Evolutionary conservation across 2,329 filamentous ascomycete genomes (phyloP).

Genomic region (Blastomyces percursus): DNA sequence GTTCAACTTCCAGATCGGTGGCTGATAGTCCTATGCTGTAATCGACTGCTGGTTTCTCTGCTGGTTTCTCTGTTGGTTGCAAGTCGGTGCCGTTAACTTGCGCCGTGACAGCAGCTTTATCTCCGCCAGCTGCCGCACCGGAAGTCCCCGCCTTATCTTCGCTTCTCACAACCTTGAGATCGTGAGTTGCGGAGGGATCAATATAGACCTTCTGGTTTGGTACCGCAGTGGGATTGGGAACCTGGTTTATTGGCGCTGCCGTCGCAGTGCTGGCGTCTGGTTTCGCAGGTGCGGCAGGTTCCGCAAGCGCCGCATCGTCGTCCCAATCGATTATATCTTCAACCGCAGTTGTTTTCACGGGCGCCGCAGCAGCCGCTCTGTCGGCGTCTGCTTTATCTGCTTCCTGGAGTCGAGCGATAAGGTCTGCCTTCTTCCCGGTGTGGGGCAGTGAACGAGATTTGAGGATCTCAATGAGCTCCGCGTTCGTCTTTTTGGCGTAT

Average conservation of each 20-base stretch:
- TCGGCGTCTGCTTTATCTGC: slow-evolving; percentile 35
- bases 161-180: slow-evolving; percentile 28
- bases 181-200: slow-evolving; percentile 30
- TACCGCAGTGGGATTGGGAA: slow-evolving; percentile 30
- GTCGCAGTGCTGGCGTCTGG: slow-evolving; percentile 23
- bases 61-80: slow-evolving; percentile 17
- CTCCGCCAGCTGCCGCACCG: slow-evolving; percentile 4
- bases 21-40: slow-evolving; percentile 34
- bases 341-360: slow-evolving; percentile 14
- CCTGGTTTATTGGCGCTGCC: slow-evolving; percentile 23
- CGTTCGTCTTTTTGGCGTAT: slow-evolving; percentile 42
- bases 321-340: slow-evolving; percentile 39
- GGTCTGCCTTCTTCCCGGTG: slow-evolving; percentile 41
- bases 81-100: slow-evolving; percentile 11
- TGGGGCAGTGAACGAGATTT: slow-evolving; percentile 38
- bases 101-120: slow-evolving; percentile 9
- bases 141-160: slow-evolving; percentile 11
- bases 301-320: slow-evolving; percentile 27
- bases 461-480: slow-evolving; percentile 40
- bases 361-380: slow-evolving; percentile 11
- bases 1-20: slow-evolving; percentile 36
- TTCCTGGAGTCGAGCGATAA: slow-evolving; percentile 38
- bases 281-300: slow-evolving; percentile 19
- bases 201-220: slow-evolving; percentile 31
- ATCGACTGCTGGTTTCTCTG: slow-evolving; percentile 24